Evolutionary conservation across 1,284 basidiomycete genomes (phyloP), one percentile per base, ranked within the genome.

Genomic region (Malassezia nana): DNA sequence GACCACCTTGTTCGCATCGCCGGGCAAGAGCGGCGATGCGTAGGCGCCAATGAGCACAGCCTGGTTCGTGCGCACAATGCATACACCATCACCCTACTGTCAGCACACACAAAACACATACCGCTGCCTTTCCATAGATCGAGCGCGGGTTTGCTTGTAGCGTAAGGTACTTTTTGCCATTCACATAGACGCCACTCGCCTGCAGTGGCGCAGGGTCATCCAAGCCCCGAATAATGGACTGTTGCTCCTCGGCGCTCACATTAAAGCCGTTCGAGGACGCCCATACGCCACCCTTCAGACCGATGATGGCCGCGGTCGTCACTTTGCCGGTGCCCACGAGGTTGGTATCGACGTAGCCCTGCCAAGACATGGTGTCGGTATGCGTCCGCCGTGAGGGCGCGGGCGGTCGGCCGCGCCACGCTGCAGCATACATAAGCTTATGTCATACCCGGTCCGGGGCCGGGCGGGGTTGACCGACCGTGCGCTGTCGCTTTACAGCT

Each of bases 281-380:
- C 91, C 91, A 95, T 24, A 91, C 80, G 57, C 91, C 89, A 46
- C 89, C 89, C 66, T 82, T 77, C 61, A 80, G 81, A 35, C 89
- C 90, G 49, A 95, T 62, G 76, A 95, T 94, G 39, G 89, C 89
- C 35, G 87, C 89, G 67, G 81, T 80, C 35, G 77, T 54, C 73
- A 94, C 78, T 76, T 83, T 87, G 65, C 83, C 84, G 54, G 79
- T 85, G 26, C 82, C 86, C 62, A 92, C 75, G 59, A 95, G 83
- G 75, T 90, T 84, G 69, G 78, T 77, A 77, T 95, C 88, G 75
- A 94, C 87, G 78, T 92, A 92, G 55, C 78, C 88, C 90, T 67
- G 65, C 67, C 64, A 70, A 52, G 64, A 69, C 64, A 74, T 67
- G 46, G 40, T 52, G 28, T 22, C 32, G 40, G 22, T 22, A 35